phyloP scores from a whole-genome alignment of 2,329 filamentous ascomycete genomes.

The Coniochaeta ligniaria region DNA sequence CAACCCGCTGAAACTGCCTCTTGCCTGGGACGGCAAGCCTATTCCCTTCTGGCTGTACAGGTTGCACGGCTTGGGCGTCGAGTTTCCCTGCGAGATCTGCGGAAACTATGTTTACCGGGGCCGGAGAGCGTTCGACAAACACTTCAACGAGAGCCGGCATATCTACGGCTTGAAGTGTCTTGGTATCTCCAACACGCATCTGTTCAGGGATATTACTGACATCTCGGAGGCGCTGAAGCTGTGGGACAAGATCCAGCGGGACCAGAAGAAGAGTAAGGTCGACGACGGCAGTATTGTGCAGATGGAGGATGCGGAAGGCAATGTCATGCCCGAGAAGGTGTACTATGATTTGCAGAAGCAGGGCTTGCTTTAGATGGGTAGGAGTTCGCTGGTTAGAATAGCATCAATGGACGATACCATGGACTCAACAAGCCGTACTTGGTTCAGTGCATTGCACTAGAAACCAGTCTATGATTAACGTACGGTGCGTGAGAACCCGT shows the following conservation, averaged over 20 bases:
- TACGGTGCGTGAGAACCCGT: too few species aligned
- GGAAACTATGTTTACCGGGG: slow-evolving; percentile 99
- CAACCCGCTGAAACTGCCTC: slow-evolving; percentile 90
- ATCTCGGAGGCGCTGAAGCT: slow-evolving; percentile 84
- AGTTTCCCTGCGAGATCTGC: slow-evolving; percentile 93
- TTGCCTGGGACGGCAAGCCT: slow-evolving; percentile 97
- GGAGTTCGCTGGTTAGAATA: not conserved
- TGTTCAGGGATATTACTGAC: slow-evolving; percentile 89
- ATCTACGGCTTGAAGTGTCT: slow-evolving; percentile 91
- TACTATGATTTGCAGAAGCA: slow-evolving; percentile 94
- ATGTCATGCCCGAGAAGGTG: slow-evolving; percentile 98
- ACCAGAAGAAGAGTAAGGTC: slow-evolving; percentile 70
- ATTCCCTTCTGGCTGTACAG: slow-evolving; percentile 99
- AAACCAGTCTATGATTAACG: too few species aligned
- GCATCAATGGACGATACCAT: not conserved
- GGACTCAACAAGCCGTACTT: too few species aligned
- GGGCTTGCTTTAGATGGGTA: slow-evolving; percentile 58
- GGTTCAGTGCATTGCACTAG: too few species aligned
- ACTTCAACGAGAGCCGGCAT: slow-evolving; percentile 91
- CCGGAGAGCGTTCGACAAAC: slow-evolving; percentile 91
- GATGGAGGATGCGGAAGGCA: slow-evolving; percentile 97
- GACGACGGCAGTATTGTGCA: slow-evolving; percentile 83
- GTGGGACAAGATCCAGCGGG: slow-evolving; percentile 88
- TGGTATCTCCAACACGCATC: slow-evolving; percentile 81
- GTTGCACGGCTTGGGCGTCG: slow-evolving; percentile 87